These are phyloP conservation scores for Malassezia vespertilionis DNA, from an alignment of 1,284 basidiomycete species.

Conservation along the genomic window DNA sequence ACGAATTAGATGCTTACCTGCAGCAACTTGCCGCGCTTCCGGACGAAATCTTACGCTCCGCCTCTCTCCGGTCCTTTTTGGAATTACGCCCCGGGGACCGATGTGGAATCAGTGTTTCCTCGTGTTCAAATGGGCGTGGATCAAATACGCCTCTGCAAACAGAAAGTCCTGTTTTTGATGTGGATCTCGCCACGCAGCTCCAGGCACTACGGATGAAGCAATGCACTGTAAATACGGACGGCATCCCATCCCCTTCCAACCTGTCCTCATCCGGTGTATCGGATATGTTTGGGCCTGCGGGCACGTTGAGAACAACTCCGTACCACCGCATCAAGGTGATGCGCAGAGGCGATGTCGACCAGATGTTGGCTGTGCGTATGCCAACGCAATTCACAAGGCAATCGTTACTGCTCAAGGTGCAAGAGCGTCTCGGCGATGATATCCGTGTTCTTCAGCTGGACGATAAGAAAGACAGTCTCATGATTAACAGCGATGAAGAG, in stretches of 20 bases:
- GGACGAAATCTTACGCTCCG: slow-evolving; percentile 69
- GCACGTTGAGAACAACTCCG: no score
- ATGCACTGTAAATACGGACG: no score
- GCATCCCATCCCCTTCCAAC: no score
- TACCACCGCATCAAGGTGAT: slow-evolving; percentile 88
- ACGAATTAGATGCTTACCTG: slow-evolving; percentile 80
- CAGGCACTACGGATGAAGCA: slow-evolving; percentile 7
- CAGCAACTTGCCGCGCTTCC: slow-evolving; percentile 62
- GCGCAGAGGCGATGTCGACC: slow-evolving; percentile 68
- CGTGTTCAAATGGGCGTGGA: no score
- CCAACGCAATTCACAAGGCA: slow-evolving; percentile 76
- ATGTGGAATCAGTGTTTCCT: slow-evolving; percentile 16
- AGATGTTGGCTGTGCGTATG: slow-evolving; percentile 92
- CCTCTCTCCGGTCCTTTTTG: slow-evolving; percentile 72
- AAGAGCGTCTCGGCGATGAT: slow-evolving; percentile 68
- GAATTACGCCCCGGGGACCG: slow-evolving; percentile 73
- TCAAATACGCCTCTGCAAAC: no score
- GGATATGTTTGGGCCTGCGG: no score
- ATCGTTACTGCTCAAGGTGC: slow-evolving; percentile 81
- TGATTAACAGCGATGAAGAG: not conserved
- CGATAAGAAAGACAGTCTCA: not conserved
- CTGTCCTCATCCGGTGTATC: no score
- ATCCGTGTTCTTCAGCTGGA: slow-evolving; percentile 55
- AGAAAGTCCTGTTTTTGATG: no score
- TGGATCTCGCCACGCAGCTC: slow-evolving; percentile 2